phyloP scores from a whole-genome alignment of 257 asterid species.

The Dorcoceras hygrometricum region DNA sequence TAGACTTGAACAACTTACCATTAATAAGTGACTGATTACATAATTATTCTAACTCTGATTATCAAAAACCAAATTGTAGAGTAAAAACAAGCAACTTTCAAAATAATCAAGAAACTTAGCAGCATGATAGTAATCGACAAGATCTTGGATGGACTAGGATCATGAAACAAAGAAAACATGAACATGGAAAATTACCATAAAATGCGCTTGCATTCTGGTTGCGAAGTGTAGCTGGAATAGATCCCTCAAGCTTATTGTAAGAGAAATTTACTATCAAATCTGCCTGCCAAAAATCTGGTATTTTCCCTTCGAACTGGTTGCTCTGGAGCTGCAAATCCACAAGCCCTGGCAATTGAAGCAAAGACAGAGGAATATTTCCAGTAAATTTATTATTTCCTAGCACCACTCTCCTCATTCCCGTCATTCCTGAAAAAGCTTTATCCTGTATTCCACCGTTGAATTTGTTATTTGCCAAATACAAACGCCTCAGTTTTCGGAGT shows the following conservation, averaged over 20 bases:
- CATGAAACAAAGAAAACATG: not conserved
- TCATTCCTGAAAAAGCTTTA: constrained; percentile 51
- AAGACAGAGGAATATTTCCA: constrained; percentile 52
- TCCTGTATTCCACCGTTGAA: constrained; percentile 54
- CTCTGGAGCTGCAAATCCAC: constrained; percentile 49
- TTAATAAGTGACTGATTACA: no score
- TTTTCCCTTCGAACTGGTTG: constrained; percentile 42
- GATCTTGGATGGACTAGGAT: not conserved
- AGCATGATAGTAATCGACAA: not conserved
- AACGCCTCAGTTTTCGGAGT: constrained; percentile 41
- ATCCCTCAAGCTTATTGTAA: constrained; percentile 48
- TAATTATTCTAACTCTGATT: no score
- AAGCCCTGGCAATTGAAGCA: constrained; percentile 45
- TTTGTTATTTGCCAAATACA: constrained; percentile 47
- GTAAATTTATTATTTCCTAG: constrained; percentile 40
- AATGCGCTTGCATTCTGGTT: constrained; percentile 36
- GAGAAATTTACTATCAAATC: constrained; percentile 43
- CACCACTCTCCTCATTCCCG: constrained; percentile 39
- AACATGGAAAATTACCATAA: constrained; percentile 34
- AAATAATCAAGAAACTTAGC: not conserved
- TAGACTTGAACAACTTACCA: no score
- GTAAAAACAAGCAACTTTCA: not conserved
- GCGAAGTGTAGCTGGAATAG: constrained; percentile 37
- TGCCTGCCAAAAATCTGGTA: constrained; percentile 55
- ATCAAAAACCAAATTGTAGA: not conserved